Evolutionary conservation across 2,329 filamentous ascomycete species (phyloP).

Genomic region (Cladophialophora yegresii): DNA sequence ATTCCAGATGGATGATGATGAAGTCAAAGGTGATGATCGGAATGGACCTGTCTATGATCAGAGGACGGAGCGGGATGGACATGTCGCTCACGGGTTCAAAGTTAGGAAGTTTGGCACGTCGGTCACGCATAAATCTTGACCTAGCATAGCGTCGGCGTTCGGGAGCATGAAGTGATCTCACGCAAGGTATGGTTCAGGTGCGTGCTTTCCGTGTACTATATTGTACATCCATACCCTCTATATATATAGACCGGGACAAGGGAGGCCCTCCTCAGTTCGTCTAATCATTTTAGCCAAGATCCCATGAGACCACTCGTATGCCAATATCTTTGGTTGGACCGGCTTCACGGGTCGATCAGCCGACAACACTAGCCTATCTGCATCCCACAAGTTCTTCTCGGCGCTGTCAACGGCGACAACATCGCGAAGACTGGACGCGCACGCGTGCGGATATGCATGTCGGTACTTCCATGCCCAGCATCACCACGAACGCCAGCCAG

Average conservation of each 20-base stretch:
- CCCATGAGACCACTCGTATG: not conserved
- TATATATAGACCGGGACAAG: not conserved
- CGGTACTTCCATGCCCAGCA: not conserved
- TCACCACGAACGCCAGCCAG: not conserved
- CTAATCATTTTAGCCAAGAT: not conserved
- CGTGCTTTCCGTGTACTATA: not conserved
- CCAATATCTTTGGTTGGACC: not conserved
- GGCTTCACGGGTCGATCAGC: not conserved
- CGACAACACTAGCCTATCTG: not conserved
- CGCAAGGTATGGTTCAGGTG: not conserved
- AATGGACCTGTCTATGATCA: not conserved
- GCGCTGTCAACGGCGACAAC: not conserved
- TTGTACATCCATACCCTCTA: not conserved
- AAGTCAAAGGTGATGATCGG: not conserved
- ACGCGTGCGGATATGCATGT: conserved; percentile 3
- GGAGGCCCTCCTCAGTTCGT: not conserved
- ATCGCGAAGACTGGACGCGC: not conserved
- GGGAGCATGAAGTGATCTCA: too few relatives aligned
- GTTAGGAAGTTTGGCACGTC: conserved; percentile 9
- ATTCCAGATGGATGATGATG: too few relatives aligned
- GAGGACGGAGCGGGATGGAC: not conserved
- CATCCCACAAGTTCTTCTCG: not conserved
- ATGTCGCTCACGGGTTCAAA: not conserved
- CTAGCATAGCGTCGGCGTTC: not conserved
- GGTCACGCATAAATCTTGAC: not conserved